Evolutionary conservation across 2,329 filamentous ascomycete species (phyloP), one percentile per base, ranked within the genome.

Genomic region (Fusarium clavum): DNA sequence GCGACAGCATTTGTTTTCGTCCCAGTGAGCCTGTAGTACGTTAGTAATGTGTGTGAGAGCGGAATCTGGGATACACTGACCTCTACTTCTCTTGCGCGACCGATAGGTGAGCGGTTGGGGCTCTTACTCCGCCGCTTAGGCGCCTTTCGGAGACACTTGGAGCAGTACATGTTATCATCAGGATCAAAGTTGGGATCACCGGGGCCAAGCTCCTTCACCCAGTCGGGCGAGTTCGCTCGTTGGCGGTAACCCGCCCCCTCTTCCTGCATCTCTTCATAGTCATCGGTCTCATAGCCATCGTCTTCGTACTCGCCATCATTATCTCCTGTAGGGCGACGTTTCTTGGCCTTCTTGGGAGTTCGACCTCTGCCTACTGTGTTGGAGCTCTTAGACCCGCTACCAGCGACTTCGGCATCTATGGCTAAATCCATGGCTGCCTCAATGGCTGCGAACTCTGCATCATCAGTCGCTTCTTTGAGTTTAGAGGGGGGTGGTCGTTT

Each of bases 161-260:
- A 80, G 56, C 78, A 80, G 68, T 79, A 78, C 70, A 76, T 75
- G 18, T 75, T 71, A 2, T 74, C 73, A 2, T 65, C 59, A 0
- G 76, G 77, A 10, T 71, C 69, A 45, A 77, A 80, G 5, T 61
- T 11, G 0, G 70, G 70, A 20, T 73, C 66, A 3, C 53, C 47
- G 5, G 72, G 71, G 1, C 76, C 76, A 2, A 78, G 75, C 8
- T 49, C 22, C 41, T 60, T 60, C 5, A 58, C 30, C 77, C 77
- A 78, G 58, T 78, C 68, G 1, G 75, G 75, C 11, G 77, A 78
- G 18, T 24, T 43, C 10, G 55, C 57, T 22, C 65, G 62, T 27
- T 74, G 70, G 14, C 59, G 57, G 6, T 20, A 25, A 11, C 22
- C 6, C 2, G 38, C 24, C 2, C 30, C 43, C 13, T 34, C 25